Base-by-base conservation (phyloP, 225 moss, liverwort and hornwort genomes). In the Marchantia paleacea region DNA sequence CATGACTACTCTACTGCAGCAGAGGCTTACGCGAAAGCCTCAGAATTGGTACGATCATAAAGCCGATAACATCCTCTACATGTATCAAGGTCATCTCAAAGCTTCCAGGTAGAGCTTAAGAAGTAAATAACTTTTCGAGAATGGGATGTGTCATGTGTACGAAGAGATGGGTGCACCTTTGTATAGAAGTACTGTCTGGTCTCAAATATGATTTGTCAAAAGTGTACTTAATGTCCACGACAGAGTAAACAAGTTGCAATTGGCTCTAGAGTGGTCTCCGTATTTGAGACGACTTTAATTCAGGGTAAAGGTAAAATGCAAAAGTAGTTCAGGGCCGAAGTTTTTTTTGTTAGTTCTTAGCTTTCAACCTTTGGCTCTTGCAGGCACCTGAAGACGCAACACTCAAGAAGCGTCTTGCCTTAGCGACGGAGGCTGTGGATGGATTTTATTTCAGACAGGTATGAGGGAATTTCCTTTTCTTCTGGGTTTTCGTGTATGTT, bases 361-460 rank as follows among this genome's bases (percentile, higher is more conserved):
- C 48, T 49, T 51, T 13, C 30, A 30, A 52, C 31, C 62, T 77
- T 39, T 26, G 26, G 29, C 18, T 57, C 2, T 57, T 75, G 20
- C 85, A 89, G 89, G 81, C 92, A 64, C 78, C 75, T 18, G 91
- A 92, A 16, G 97, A 99, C 78, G 77, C 7, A 15, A 91, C 94
- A 11, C 69, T 99, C 80, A 91, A 88, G 83, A 89, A 84, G 81
- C 92, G 89, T 81, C 76, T 93, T 57, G 9, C 73, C 69, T 86
- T 95, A 65, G 84, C 93, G 72, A 89, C 85, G 39, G 97, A 99
- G 86, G 97, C 97, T n/a, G 81, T 89, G 80, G 83, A 84, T 64
- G 97, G 97, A 1, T 99, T 99, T 49, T 99, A 95, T 76, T 95
- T 99, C 76, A 90, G 97, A 69, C 90, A 89, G 87, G 89, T 89